phyloP scores from a whole-genome alignment of 2,329 filamentous ascomycete species.

The Amauroascus verrucosus region DNA sequence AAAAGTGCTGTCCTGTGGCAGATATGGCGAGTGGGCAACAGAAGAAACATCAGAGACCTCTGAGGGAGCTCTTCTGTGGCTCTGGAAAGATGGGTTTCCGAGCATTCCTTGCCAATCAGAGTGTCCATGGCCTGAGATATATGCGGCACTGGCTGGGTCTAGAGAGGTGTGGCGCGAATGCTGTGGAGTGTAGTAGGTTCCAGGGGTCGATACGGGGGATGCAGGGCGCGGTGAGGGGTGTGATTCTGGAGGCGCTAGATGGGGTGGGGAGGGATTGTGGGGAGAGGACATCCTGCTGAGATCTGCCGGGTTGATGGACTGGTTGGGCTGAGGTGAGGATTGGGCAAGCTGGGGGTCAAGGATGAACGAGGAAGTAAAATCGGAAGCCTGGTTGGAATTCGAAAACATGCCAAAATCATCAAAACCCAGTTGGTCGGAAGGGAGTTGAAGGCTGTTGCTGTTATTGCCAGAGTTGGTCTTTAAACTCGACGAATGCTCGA shows the following conservation, averaged over 20 bases:
- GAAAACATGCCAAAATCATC: conserved; percentile 33
- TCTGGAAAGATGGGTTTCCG: conserved; percentile 55
- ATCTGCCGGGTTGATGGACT: conserved; percentile 39
- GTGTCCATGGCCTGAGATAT: conserved; percentile 39
- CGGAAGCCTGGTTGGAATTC: conserved; percentile 25
- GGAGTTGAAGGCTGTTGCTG: conserved; percentile 24
- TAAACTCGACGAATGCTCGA: conserved; percentile 27
- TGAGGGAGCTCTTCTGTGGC: conserved; percentile 77
- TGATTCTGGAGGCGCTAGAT: conserved; percentile 13
- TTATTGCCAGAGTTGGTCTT: conserved; percentile 27
- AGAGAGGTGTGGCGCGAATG: conserved; percentile 53
- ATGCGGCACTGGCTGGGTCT: conserved; percentile 51
- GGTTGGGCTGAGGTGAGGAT: conserved; percentile 24
- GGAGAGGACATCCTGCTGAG: conserved; percentile 39
- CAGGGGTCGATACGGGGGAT: conserved; percentile 13
- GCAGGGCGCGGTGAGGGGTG: conserved; percentile 12
- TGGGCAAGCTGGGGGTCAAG: conserved; percentile 29
- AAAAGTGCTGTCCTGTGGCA: conserved; percentile 68
- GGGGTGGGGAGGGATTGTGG: conserved; percentile 27
- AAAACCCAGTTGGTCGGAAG: conserved; percentile 30
- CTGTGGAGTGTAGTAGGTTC: conserved; percentile 41
- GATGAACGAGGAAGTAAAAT: conserved; percentile 32
- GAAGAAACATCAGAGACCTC: conserved; percentile 87
- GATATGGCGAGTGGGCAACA: conserved; percentile 70
- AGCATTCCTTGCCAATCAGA: conserved; percentile 50